These are phyloP conservation scores for Podila clonocystis DNA, from an alignment of 192 early-diverging fungal species.

Conservation along the genomic window DNA sequence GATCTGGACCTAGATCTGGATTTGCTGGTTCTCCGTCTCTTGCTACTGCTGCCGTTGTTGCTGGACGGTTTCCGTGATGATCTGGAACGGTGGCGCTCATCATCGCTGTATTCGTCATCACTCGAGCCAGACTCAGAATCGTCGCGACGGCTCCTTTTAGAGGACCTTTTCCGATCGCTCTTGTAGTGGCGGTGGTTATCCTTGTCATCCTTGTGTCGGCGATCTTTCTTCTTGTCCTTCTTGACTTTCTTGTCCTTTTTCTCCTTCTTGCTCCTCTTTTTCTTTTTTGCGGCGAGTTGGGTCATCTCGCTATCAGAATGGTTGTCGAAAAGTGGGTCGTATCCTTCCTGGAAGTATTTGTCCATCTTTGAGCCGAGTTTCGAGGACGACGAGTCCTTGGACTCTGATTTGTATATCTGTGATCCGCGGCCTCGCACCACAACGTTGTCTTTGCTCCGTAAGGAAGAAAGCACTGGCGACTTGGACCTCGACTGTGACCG, in stretches of 20 bases:
- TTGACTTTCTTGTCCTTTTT: conserved; percentile 23
- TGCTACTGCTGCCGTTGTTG: neutral
- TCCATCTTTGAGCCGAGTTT: conserved; percentile 62
- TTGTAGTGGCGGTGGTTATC: neutral
- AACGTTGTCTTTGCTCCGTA: neutral
- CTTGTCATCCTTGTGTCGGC: neutral
- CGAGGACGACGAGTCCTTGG: conserved; percentile 5
- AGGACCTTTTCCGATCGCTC: neutral
- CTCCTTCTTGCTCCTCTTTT: conserved; percentile 27
- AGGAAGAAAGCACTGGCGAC: conserved; percentile 6
- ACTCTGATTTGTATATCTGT: conserved; percentile 3
- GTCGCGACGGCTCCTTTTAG: conserved; percentile 2
- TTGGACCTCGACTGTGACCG: neutral
- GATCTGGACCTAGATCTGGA: conserved; percentile 1
- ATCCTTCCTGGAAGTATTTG: conserved; percentile 63
- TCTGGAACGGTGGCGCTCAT: neutral
- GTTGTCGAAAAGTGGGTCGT: conserved; percentile 58
- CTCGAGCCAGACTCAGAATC: too few species aligned
- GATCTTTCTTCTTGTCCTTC: conserved; percentile 19
- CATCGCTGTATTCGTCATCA: neutral
- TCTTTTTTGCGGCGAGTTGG: conserved; percentile 8
- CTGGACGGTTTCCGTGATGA: neutral
- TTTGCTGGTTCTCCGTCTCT: conserved; percentile 5
- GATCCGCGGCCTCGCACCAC: conserved; percentile 19
- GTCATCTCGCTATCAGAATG: conserved; percentile 34